Base-by-base conservation (phyloP, 108 stramenopile species). In the Fistulifera pelliculosa region DNA sequence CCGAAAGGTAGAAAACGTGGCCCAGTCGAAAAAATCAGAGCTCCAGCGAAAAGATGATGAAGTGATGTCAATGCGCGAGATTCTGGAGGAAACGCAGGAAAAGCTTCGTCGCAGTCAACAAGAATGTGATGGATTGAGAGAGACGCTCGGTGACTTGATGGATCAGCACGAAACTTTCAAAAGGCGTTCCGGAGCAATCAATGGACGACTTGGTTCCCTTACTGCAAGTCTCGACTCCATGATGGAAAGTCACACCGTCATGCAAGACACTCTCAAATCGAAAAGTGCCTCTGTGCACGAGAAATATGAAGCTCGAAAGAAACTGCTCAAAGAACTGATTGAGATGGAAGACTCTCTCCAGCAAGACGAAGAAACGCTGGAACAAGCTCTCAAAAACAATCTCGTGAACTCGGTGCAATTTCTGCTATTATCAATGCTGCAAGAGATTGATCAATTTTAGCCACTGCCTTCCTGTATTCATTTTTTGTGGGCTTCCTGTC, bases 361-460 rank as follows among this genome's bases (percentile, higher is more conserved):
- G 27, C 50, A 76, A 45, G 52, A 54, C 16, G 61, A 68, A 1
- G 51, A 61, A 14, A 23, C 22, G 6, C 35, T 76, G 28, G 57
- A 63, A 41, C 22, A 54, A 21, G 41, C 31, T 39, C 48, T 76
- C 42, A 52, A 40, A 70, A 70, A 42, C 72, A 73, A 57, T 61
- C 61, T 17, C 57, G 52, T 15, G 69, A 78, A 47, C 73, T 78
- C 69, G 65, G 66, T 28, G 77, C 77, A 17, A 70, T 78, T 38
- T 27, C 66, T 21, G 77, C 77, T 17, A 54, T 60, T 16, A 78
- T 78, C 60, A 57, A 64, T 8, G 65, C 77, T 1, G 64, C 62
- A 14, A 61, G 61, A 25, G 47, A 64, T 35, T 35, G 31, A 35
- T 35, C 31, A 35, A 35, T 35, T 35, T 35, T 35, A 35, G 31